Evolutionary conservation across 371 early-diverging fungal genomes (phyloP).

Genomic region (Mucor mucedo): DNA sequence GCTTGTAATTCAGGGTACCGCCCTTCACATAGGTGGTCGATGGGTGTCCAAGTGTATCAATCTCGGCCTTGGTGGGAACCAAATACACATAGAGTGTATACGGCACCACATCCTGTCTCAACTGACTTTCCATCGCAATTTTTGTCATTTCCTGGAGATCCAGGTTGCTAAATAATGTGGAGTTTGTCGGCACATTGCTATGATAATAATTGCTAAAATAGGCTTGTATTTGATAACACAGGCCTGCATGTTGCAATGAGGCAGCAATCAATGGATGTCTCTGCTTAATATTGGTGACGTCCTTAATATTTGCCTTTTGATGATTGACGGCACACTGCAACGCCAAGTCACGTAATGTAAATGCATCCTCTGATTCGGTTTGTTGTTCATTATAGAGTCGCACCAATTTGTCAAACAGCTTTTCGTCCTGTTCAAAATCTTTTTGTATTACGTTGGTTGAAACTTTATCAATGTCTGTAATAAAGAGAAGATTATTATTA

Average conservation of each 20-base stretch:
- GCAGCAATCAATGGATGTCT: constrained; percentile 73
- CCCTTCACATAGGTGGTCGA: constrained; percentile 74
- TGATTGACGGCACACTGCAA: constrained; percentile 75
- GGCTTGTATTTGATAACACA: constrained; percentile 60
- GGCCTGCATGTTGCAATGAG: constrained; percentile 66
- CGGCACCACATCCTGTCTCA: constrained; percentile 72
- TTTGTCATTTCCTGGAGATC: constrained; percentile 70
- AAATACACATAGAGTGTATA: constrained; percentile 79
- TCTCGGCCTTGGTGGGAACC: constrained; percentile 64
- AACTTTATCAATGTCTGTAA: constrained; percentile 63
- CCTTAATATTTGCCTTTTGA: constrained; percentile 68
- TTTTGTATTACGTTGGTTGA: constrained; percentile 56
- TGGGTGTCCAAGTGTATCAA: constrained; percentile 57
- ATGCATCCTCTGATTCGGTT: constrained; percentile 74
- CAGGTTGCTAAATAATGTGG: constrained; percentile 60
- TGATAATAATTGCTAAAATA: constrained; percentile 62
- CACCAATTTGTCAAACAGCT: constrained; percentile 71
- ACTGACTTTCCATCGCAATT: constrained; percentile 74
- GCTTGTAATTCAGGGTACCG: constrained; percentile 67
- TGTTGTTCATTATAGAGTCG: constrained; percentile 78
- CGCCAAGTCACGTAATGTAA: constrained; percentile 77
- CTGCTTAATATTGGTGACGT: constrained; percentile 72
- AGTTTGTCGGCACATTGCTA: constrained; percentile 56
- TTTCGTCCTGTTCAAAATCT: constrained; percentile 78
- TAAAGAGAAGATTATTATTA: not conserved